Base-by-base conservation (phyloP, 768 basidiomycete species). In the Rhodosporidiobolus odoratus region DNA sequence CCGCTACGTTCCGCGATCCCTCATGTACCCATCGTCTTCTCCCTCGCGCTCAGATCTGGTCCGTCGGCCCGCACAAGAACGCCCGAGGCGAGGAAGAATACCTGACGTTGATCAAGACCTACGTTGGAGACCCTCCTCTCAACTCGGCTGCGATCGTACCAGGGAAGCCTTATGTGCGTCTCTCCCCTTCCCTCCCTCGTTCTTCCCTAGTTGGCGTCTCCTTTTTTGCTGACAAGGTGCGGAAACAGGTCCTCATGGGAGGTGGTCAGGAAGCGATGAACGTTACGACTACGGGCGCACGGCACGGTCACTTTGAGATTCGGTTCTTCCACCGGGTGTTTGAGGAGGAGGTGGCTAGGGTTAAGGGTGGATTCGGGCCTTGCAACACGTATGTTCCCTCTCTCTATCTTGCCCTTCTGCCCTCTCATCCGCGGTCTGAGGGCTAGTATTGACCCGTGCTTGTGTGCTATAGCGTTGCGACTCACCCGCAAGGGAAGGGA, bases 251-350 rank as follows among this genome's bases (percentile, higher is more conserved):
- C 52, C 85, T 98, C 40, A 83, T 96, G 32, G 96, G 96, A 53
- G 95, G 96, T 80, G 96, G 96, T 52, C 96, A 98, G 81, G 95
- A 96, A 79, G 96, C 96, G 7, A 95, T 92, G 92, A 87, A 83
- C 77, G 96, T 98, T 60, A 97, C 96, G 21, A 98, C 92, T 13
- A 98, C 95, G 1, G 92, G 92, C 3, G 77, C 87, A 32, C 87
- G 96, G 61, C 91, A 96, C 79, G 96, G 95, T 30, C 96, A 97
- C 81, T 99, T 99, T 79, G 96, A 98, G 82, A 91, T 92, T 17
- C 85, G 93, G 47, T 97, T 99, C 83, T 98, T 93, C 92, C 95
- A 99, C 83, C 62, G 73, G 35, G 74, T 78, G 10, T 77, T 78
- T 45, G 77, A 78, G 63, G 77, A 78, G 70, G 95, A 98, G 79